Percentiles rank a stretch among this genome's conserved stretches.
phyloP scores from a whole-genome alignment of 2,329 filamentous ascomycete genomes.

The Sporothrix pallida region DNA sequence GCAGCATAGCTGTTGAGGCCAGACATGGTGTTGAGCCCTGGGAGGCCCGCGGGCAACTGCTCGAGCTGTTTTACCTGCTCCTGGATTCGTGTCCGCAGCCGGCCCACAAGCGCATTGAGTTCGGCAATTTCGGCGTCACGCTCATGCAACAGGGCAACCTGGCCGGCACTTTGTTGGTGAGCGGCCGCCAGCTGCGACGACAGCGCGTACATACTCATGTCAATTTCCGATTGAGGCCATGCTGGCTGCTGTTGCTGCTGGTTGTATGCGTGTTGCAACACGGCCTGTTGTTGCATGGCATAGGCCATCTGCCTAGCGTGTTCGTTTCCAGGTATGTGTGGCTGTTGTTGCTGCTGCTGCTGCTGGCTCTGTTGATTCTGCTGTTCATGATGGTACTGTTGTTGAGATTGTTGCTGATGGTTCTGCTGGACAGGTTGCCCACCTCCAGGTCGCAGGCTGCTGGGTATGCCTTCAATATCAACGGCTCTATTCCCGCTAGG shows the following conservation, averaged over 20 bases:
- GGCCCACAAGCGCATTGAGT: conserved; percentile 24
- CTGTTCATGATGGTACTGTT: background rate
- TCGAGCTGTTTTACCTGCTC: conserved; percentile 31
- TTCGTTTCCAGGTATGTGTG: background rate
- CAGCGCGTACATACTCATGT: conserved; percentile 9
- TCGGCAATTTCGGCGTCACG: conserved; percentile 28
- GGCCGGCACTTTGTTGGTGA: conserved; percentile 22
- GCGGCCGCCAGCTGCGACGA: conserved; percentile 13
- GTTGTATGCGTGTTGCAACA: background rate
- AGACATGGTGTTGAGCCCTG: background rate
- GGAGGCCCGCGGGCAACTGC: conserved; percentile 2
- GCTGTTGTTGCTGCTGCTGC: background rate
- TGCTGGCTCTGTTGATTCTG: background rate
- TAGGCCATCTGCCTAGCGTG: background rate
- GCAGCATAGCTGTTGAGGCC: background rate
- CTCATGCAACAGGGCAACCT: conserved; percentile 25
- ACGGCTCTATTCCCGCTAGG: background rate
- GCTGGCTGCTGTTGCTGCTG: conserved; percentile 14
- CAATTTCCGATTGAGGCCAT: conserved; percentile 20
- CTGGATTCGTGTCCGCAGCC: conserved; percentile 30
- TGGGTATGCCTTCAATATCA: background rate
- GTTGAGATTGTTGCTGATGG: background rate
- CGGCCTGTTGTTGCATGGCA: background rate
- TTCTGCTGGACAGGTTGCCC: background rate
- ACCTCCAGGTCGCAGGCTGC: conserved; percentile 11